phyloP scores from a whole-genome alignment of 75 land plant species.

The Ceratopteris richardii region DNA sequence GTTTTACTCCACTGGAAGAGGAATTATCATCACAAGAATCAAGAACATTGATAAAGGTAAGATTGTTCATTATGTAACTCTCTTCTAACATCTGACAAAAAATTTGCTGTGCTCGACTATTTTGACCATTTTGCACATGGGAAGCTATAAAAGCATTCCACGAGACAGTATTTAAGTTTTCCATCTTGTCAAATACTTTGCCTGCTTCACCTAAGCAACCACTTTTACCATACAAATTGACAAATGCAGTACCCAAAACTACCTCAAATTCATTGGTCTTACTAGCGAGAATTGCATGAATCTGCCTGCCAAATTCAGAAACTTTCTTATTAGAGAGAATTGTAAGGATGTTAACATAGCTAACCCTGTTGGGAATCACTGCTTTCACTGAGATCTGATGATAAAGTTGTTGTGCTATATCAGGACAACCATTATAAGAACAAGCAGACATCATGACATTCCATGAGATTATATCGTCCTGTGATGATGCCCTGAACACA shows the following conservation, averaged over 20 bases:
- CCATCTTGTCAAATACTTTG: background rate
- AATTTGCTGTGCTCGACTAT: background rate
- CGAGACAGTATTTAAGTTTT: background rate
- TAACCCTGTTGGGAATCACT: background rate
- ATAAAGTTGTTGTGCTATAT: conserved; percentile 10
- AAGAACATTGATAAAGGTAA: background rate
- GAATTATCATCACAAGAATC: background rate
- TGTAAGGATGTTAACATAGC: background rate
- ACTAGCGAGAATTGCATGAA: background rate
- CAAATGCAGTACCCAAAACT: background rate
- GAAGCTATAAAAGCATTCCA: background rate
- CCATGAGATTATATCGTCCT: conserved; percentile 14
- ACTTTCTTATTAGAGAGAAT: background rate
- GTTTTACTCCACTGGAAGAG: background rate
- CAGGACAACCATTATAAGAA: conserved; percentile 31
- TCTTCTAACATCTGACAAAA: background rate
- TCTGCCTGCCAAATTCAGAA: background rate
- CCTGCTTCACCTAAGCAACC: background rate
- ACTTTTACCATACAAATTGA: background rate
- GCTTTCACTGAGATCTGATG: background rate
- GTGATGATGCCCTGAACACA: conserved; percentile 14
- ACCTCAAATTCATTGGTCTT: background rate
- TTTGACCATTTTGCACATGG: background rate
- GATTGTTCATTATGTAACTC: background rate
- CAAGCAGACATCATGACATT: conserved; percentile 34